phyloP scores from a whole-genome alignment of 495 filamentous ascomycete species.

The Haplographium delicatum region DNA sequence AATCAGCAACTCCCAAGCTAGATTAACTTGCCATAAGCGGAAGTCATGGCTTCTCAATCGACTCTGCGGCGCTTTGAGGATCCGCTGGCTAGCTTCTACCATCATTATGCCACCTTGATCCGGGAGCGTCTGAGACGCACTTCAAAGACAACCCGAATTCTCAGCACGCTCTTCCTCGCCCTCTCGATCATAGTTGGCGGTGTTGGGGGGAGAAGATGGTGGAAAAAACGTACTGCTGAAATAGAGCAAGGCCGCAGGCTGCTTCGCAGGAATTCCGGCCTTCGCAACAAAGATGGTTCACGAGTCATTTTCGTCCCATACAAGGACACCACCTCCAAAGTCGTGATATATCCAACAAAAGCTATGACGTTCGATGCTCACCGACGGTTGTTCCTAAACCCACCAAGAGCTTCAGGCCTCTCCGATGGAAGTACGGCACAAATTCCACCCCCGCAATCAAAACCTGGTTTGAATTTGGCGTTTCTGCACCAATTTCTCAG shows the following conservation, averaged over 20 bases:
- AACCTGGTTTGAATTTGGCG: conserved; percentile 93
- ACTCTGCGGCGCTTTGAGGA: conserved; percentile 68
- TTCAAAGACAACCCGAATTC: conserved; percentile 61
- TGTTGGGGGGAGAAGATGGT: conserved; percentile 71
- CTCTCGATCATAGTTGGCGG: conserved; percentile 70
- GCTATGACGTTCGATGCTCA: conserved; percentile 94
- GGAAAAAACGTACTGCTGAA: conserved; percentile 64
- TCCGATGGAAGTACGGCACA: conserved; percentile 56
- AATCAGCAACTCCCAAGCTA: not conserved
- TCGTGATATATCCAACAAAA: conserved; percentile 90
- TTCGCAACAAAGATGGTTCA: conserved; percentile 89
- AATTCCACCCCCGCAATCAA: conserved; percentile 82
- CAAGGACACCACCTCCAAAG: conserved; percentile 77
- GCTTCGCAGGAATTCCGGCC: conserved; percentile 84
- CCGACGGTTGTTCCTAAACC: conserved; percentile 85
- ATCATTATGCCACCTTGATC: conserved; percentile 59
- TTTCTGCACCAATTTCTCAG: conserved; percentile 97
- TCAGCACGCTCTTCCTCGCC: conserved; percentile 67
- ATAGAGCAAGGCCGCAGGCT: conserved; percentile 72
- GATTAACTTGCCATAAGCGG: not conserved
- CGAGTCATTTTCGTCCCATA: conserved; percentile 94
- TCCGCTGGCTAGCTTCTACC: conserved; percentile 61
- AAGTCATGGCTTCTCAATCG: conserved; percentile 88
- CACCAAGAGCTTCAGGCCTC: conserved; percentile 69
- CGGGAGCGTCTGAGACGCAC: conserved; percentile 55